These are phyloP conservation scores for Pleurotus citrinopileatus DNA, from an alignment of 768 basidiomycete species.

Conservation along the genomic window DNA sequence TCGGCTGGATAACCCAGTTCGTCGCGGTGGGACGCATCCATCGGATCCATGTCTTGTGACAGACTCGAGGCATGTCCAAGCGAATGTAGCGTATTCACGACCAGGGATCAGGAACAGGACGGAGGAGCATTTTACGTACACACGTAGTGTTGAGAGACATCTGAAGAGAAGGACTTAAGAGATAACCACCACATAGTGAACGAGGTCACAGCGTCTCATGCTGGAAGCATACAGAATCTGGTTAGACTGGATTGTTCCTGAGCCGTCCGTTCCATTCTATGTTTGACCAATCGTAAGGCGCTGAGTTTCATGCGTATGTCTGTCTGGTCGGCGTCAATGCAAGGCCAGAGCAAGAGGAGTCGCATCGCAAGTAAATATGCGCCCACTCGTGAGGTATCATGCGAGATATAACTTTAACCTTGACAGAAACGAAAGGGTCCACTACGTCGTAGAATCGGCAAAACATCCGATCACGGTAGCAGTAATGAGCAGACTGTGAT, in stretches of 20 bases:
- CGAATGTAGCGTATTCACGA: not conserved
- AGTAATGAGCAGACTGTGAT: not conserved
- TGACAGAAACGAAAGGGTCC: slow-evolving; percentile 6
- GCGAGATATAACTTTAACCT: slow-evolving; percentile 8
- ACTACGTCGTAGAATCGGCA: slow-evolving; percentile 7
- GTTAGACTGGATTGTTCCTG: slow-evolving; percentile 6
- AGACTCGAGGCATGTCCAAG: slow-evolving; percentile 9
- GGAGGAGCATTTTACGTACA: not conserved
- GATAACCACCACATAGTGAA: not conserved
- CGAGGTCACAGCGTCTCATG: not conserved
- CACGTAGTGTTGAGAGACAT: not conserved
- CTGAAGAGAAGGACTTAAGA: not conserved
- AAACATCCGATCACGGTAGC: slow-evolving; percentile 5
- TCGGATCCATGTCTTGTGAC: slow-evolving; percentile 6
- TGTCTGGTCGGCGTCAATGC: too few species aligned
- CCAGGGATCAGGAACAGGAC: slow-evolving; percentile 3
- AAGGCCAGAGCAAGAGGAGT: too few species aligned
- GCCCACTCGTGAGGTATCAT: not conserved
- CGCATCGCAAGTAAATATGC: not conserved
- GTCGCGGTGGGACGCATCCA: not conserved
- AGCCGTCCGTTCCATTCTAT: not conserved
- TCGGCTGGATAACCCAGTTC: not conserved
- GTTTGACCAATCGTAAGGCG: not conserved
- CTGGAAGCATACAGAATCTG: not conserved
- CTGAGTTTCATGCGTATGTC: too few species aligned